Conservation (phyloP, 2,329 filamentous ascomycete species). For the Cercospora zeae-maydis region DNA sequence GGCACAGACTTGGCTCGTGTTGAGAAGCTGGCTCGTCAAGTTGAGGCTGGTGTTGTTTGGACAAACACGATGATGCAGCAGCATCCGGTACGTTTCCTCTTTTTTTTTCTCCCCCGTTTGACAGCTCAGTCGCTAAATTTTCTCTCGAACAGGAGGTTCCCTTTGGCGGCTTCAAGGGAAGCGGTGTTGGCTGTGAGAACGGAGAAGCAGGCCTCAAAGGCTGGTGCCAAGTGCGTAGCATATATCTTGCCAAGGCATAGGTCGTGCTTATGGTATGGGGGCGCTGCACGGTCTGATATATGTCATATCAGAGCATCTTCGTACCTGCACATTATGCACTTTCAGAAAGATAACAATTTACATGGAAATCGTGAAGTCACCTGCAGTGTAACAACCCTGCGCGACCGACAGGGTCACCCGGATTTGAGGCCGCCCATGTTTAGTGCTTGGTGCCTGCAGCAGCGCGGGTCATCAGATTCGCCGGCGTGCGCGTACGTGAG, state of each 20-base stretch:
- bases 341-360: no score
- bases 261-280: not conserved
- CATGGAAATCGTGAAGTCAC: no score
- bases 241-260: constrained; percentile 42
- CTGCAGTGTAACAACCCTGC: no score
- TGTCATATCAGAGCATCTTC: no score
- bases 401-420: not conserved
- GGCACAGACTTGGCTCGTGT: constrained; percentile 76
- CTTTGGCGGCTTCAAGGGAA: constrained; percentile 72
- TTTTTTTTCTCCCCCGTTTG: not conserved
- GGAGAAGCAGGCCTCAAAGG: constrained; percentile 40
- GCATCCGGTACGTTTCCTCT: constrained; percentile 15
- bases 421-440: constrained; percentile 3
- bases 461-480: constrained; percentile 4
- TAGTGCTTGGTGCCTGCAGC: constrained; percentile 5
- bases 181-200: constrained; percentile 52
- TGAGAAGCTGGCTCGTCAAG: constrained; percentile 68
- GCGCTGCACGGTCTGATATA: no score
- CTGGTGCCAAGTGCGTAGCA: constrained; percentile 44
- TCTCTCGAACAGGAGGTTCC: constrained; percentile 37
- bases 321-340: no score
- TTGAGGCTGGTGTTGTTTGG: constrained; percentile 86
- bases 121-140: not conserved
- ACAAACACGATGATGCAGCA: constrained; percentile 25
- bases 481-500: not conserved